Base-by-base conservation (phyloP, 169 alveolate species). In the Cryptosporidium felis region DNA sequence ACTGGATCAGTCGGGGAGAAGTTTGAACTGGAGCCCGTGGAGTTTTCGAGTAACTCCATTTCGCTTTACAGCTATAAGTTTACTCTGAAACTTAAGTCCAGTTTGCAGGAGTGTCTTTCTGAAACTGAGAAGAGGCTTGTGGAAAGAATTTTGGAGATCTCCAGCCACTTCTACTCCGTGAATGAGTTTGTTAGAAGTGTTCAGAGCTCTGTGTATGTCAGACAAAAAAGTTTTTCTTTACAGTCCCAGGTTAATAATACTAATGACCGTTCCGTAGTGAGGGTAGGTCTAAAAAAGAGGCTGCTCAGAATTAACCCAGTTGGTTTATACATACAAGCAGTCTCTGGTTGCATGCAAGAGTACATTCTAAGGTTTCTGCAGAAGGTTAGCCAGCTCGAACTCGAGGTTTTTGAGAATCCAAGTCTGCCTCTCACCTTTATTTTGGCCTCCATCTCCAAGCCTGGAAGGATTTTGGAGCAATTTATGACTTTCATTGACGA, bases 401-500 rank as follows among this genome's bases (percentile, higher is more conserved):
- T 62, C 21, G 82, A 66, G 21, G 40, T 66, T 47, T 66, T 66
- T 45, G 61, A 46, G 26, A 46, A 45, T n/a, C 82, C 82, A 47
- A 46, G 47, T 10, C 36, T 66, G 12, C 82, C 82, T 14, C 59
- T 66, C 21, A 46, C 82, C 36, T 66, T 44, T 66, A 44, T 66
- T 23, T 47, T 66, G 5, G 32, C 82, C 21, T 66, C 45, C 44
- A 28, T 44, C 10, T 4, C 82, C 12, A 66, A 49, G 36, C 82
- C 82, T 0, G 23, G 53, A 1, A 45, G 82, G 16, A 46, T 66
- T 10, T 30, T 66, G 10, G 46, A 45, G 30, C 12, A 44, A 1
- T 44, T 66, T 28, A 66, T 66, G 82, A 10, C n/a, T 5, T 66
- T 66, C 59, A 66, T 66, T 46, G 82, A 66, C 49, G 49, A 66